Conservation (phyloP, 2,329 filamentous ascomycete genomes). For the Neurospora sp. region DNA sequence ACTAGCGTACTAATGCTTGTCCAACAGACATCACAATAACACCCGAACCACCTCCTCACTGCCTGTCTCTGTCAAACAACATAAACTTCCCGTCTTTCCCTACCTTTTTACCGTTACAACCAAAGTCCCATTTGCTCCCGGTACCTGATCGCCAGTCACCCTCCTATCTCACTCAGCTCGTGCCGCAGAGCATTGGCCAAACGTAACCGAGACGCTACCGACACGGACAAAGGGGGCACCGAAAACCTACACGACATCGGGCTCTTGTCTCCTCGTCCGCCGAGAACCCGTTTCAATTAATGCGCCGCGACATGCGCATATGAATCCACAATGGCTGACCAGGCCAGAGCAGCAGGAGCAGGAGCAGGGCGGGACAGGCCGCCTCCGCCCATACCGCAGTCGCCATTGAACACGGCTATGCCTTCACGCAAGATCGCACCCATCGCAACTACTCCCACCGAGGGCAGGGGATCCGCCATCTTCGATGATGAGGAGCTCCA, state of each 20-base stretch:
- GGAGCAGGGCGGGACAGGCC: constrained; percentile 13
- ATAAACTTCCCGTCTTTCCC: neutral
- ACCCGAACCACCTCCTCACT: neutral
- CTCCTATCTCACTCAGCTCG: neutral
- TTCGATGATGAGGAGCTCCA: constrained; percentile 24
- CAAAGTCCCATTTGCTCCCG: neutral
- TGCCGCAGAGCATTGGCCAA: neutral
- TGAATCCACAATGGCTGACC: constrained; percentile 34
- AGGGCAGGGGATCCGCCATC: constrained; percentile 17
- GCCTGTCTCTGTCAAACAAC: neutral
- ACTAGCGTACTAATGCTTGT: neutral
- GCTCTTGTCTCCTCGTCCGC: neutral
- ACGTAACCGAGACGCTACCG: neutral
- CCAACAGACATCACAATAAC: neutral
- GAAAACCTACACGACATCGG: neutral
- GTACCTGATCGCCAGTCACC: neutral
- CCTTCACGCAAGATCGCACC: constrained; percentile 44
- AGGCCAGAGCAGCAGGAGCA: constrained; percentile 19
- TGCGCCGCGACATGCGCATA: constrained; percentile 19
- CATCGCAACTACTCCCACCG: constrained; percentile 14
- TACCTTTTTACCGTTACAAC: neutral
- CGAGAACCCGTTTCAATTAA: neutral
- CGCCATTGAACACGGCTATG: constrained; percentile 31
- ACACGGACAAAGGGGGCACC: neutral
- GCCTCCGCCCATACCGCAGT: constrained; percentile 17